Base-by-base conservation (phyloP, 2,329 filamentous ascomycete species). In the Xylariaceae sp. region DNA sequence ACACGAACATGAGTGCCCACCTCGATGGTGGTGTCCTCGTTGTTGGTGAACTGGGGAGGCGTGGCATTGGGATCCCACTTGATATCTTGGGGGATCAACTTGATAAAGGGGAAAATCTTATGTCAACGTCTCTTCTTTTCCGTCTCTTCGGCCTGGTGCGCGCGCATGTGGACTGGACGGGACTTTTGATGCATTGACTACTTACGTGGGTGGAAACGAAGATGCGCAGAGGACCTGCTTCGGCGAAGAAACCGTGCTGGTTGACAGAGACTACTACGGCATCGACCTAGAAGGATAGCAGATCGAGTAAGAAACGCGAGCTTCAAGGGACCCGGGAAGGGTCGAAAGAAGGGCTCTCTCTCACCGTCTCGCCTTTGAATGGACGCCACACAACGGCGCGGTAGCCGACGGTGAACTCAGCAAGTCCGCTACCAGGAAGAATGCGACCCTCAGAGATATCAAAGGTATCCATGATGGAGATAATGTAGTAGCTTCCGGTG, bases 371-470 rank as follows among this genome's bases (percentile, higher is more conserved):
- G 71, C 94, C 93, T 76, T 94, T 93, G 81, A 97, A 99, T 9
- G 94, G 94, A 71, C 93, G 86, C 93, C 93, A 99, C 59, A 99
- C 91, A 61, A 99, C 93, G 56, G 94, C 94, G 62, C 92, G 90
- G 74, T 97, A 99, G 69, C 89, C 87, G 52, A 99, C 92, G 0
- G 90, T 96, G 73, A 97, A 99, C 75, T 97, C 91, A 17, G 94
- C 93, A 66, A 95, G 82, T 8, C 92, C 94, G 63, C 89, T 96
- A 7, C 93, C 90, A 2, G 94, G 93, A 58, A 97, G 83, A 63
- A 99, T 93, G 67, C 91, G 88, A 10, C 92, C 92, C 71, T 96
- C 92, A 13, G 91, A 95, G 70, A 97, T 93, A 67, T 97, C 90
- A 70, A 95, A 92, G 53, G 92, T 90, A 75, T 97, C 92, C 85